Base-by-base conservation (phyloP, 208 protist genomes). In the Leptomonas pyrrhocoris region DNA sequence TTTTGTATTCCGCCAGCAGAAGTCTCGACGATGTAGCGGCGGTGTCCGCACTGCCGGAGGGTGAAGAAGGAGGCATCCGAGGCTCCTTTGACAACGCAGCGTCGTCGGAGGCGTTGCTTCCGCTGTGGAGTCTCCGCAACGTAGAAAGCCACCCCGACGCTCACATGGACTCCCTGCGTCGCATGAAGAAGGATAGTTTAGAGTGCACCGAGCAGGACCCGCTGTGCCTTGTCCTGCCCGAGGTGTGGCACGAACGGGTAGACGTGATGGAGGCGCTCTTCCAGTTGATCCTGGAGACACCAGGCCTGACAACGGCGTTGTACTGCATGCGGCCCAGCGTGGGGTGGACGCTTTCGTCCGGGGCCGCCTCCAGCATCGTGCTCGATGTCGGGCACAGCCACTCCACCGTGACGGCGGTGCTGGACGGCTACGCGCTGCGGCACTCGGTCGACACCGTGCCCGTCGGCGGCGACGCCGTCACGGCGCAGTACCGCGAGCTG, bases 261-360 rank as follows among this genome's bases (percentile, higher is more conserved):
- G 85, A 89, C n/a, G 64, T 93, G 19, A 71, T 96, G 68, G 58
- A 81, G 57, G 63, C 55, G 30, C 72, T 96, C 25, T 80, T 83
- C 56, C 65, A 69, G 40, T 28, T 75, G 16, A 65, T 96, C 28
- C 80, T 96, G 23, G 91, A 96, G 49, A 83, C 74, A 1, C 53
- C 64, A 0, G 79, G 65, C 15, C 48, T 90, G 18, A 80, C 84
- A 0, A 72, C 80, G 30, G 79, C 87, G 48, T 50, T 96, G 16
- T 94, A 96, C 65, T 92, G 79, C 51, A 77, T 72, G 53, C 86
- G 92, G 9, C 92, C 92, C 6, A 94, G 89, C 43, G 84, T 94
- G 36, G 73, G 78, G 11, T 93, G 84, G 84, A 74, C 92, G 7
- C 79, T 96, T 1, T 59, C 85, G n/a, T 76, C 73, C 38, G 92